Evolutionary conservation across 1,284 basidiomycete species (phyloP), one percentile per base, ranked within the genome.

Genomic region (Trametes polyzona): DNA sequence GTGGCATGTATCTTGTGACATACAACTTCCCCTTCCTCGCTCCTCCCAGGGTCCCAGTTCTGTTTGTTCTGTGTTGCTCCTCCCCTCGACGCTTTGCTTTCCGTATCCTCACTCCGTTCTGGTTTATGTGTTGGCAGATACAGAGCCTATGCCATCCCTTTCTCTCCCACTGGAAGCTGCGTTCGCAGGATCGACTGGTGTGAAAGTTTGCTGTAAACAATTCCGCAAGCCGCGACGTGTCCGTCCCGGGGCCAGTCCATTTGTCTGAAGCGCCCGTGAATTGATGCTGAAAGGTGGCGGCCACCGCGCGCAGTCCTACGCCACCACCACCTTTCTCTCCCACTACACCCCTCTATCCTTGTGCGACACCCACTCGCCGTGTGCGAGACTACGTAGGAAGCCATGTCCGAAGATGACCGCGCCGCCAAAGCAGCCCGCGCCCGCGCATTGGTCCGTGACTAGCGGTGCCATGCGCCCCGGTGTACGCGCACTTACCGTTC

Each of bases 381-480:
- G 41, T 17, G 26, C 24, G 16, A 33, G 27, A 52, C 49, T 40
- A 53, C 29, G 4, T 43, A 30, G 26, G 17, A 11, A 19, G 44
- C 82, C 78, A 76, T 78, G 74, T 78, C 83, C 27, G 90, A 90
- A 65, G 86, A 87, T 55, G 91, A 92, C 61, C 83, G 90, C 58
- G 88, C 89, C 55, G 84, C 84, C 10, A 92, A 88, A 73, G 83
- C 90, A 59, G 91, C 90, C 2, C 82, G 90, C 62, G 90, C 88
- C 55, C 90, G 88, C 71, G 89, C 88, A 44, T 67, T 93, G 83
- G 91, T 92, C 43, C 30, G 77, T 69, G 19, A 41, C 43, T 41
- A 23, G 47, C 48, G 37, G 36, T 40, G 69, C n/a, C n/a, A n/a
- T 53, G 44, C 36, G 30, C 23, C 24, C 47, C 42, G 43, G 57